Base-by-base conservation (phyloP, 1,284 basidiomycete species). In the Exsudoporus floridanus region DNA sequence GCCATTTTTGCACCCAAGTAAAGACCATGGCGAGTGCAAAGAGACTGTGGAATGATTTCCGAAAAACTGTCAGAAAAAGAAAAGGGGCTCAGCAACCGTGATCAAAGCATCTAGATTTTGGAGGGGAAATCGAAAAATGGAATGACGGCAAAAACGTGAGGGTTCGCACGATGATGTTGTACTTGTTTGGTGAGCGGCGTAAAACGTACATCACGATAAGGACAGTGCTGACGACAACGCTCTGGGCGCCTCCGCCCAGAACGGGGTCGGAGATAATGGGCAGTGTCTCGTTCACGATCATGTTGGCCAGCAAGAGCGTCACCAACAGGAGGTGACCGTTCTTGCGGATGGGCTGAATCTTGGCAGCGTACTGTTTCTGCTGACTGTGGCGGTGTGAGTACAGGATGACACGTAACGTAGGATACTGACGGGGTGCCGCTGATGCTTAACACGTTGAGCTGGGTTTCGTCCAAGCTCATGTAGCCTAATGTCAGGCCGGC, bases 401-500 rank as follows among this genome's bases (percentile, higher is more conserved):
- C 14, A 27, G 35, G 7, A 36, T 10, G 34, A 45, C 2, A 12
- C 4, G 39, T 1, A 19, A 8, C 3, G 13, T 27, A 13, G 31
- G 9, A 23, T 6, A 79, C 88, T 57, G 61, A 90, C 78, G 86
- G 80, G 18, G 88, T 90, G 21, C 93, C 93, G 53, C 89, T 90
- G 51, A 92, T 84, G 57, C 86, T 83, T 12, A 96, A 75, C 2
- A 96, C 94, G 64, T 90, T 87, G 35, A 96, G 79, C 76, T 95
- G 92, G 19, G 93, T 96, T 71, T 91, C 90, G 72, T 95, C 94
- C 62, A 96, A 79, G 62, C 88, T 92, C 90, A 96, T 94, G 71
- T 95, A 95, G 10, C 93, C 94, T 46, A 91, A 74, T 54, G 90
- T 92, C 59, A 92, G 74, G 69, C 84, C 87, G 62, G 87, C 86